Evolutionary conservation across 805 yeast genomes (phyloP).

Genomic region (Diddensiella santjacobensis): DNA sequence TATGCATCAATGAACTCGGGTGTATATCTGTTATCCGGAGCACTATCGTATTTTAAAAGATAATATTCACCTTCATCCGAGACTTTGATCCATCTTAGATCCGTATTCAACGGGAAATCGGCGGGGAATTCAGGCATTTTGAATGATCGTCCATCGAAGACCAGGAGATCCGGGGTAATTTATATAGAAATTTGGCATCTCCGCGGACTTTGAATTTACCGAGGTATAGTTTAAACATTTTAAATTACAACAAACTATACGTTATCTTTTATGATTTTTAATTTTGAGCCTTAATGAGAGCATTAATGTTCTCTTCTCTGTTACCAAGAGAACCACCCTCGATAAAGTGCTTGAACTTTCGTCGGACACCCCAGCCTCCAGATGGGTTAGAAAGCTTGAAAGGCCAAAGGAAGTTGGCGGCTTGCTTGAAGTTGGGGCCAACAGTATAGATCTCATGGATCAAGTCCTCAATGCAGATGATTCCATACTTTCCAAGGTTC

Average conservation of each 20-base stretch:
- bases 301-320: slow-evolving; percentile 77
- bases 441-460: slow-evolving; percentile 81
- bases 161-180: too few species aligned
- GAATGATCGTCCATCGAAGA: too few species aligned
- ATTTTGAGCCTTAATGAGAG: slow-evolving; percentile 71
- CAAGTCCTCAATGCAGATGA: slow-evolving; percentile 70
- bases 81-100: slow-evolving; percentile 45
- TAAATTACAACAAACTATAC: neutral
- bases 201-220: too few species aligned
- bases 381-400: slow-evolving; percentile 78
- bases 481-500: slow-evolving; percentile 69
- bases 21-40: slow-evolving; percentile 38
- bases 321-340: slow-evolving; percentile 85
- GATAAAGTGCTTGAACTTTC: slow-evolving; percentile 81
- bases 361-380: slow-evolving; percentile 78
- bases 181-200: too few species aligned
- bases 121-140: neutral
- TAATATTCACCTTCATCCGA: slow-evolving; percentile 27
- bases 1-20: slow-evolving; percentile 32
- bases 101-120: slow-evolving; percentile 14
- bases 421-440: slow-evolving; percentile 85
- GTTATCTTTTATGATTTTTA: slow-evolving; percentile 29
- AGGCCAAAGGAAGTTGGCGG: slow-evolving; percentile 82
- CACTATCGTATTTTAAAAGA: slow-evolving; percentile 29
- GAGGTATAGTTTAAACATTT: too few species aligned